These are phyloP conservation scores for Fusarium palustre DNA, from an alignment of 2,329 filamentous ascomycete genomes.

Conservation along the genomic window DNA sequence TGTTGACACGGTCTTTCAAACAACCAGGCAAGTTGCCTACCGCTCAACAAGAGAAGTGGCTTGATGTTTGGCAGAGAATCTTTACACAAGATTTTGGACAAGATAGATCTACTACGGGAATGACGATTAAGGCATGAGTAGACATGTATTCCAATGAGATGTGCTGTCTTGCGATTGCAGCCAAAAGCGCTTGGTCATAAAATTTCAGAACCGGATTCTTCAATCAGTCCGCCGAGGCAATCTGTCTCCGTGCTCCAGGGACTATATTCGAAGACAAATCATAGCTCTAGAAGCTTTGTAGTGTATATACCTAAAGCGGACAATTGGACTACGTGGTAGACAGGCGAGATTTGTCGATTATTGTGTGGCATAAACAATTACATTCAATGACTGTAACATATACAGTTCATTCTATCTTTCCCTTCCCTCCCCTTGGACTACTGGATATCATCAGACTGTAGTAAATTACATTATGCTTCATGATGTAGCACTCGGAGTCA, in stretches of 20 bases:
- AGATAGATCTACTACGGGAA: conserved; percentile 46
- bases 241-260: background rate
- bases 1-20: conserved; percentile 78
- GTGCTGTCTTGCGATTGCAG: background rate
- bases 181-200: background rate
- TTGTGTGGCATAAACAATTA: background rate
- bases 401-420: conserved; percentile 3
- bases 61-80: conserved; percentile 78
- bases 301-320: background rate
- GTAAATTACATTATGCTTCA: conserved; percentile 42
- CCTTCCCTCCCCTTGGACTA: background rate
- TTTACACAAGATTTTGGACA: conserved; percentile 67
- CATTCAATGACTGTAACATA: conserved; percentile 13
- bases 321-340: background rate
- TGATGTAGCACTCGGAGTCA: conserved; percentile 16
- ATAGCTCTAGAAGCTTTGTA: background rate
- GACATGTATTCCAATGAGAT: conserved; percentile 1
- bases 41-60: conserved; percentile 77
- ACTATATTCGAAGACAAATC: background rate
- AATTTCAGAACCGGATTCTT: background rate
- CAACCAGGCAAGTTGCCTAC: conserved; percentile 71
- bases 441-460: conserved; percentile 37
- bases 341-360: background rate
- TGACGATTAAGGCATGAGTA: conserved; percentile 48
- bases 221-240: background rate